These are phyloP conservation scores for Chaetomium fimeti DNA, from an alignment of 495 filamentous ascomycete genomes.

Conservation along the genomic window DNA sequence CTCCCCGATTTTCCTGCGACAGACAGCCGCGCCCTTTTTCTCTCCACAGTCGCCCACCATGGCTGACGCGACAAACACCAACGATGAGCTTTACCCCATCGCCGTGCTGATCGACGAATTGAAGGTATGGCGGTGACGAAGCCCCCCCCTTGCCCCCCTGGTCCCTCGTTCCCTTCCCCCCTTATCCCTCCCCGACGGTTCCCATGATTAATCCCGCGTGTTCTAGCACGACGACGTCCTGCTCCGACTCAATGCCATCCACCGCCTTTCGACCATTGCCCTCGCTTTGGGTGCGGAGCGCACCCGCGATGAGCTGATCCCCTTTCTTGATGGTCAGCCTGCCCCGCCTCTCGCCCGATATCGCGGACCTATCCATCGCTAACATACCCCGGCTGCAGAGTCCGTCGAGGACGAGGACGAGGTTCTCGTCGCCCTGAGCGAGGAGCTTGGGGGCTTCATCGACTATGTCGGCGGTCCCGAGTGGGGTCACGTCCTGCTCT, in stretches of 20 bases:
- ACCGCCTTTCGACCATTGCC: conserved; percentile 95
- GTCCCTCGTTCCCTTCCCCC: not conserved
- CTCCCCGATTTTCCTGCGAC: conserved; percentile 19
- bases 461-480: conserved; percentile 96
- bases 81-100: conserved; percentile 98
- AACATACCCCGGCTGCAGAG: conserved; percentile 55
- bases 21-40: conserved; percentile 17
- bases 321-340: conserved; percentile 87
- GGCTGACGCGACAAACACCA: conserved; percentile 59
- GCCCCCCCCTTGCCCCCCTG: not conserved
- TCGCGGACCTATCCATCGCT: conserved; percentile 22
- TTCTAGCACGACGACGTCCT: conserved; percentile 93
- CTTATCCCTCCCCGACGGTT: not conserved
- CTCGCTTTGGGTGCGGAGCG: conserved; percentile 91
- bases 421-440: conserved; percentile 92
- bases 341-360: conserved; percentile 9
- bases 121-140: conserved; percentile 64
- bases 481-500: conserved; percentile 92
- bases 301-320: conserved; percentile 96
- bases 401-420: conserved; percentile 99
- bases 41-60: conserved; percentile 42
- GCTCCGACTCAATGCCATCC: conserved; percentile 95
- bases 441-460: conserved; percentile 92
- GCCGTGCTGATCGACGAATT: conserved; percentile 98
- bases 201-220: conserved; percentile 7